Conservation (phyloP, 768 basidiomycete species). For the Imleria badia region DNA sequence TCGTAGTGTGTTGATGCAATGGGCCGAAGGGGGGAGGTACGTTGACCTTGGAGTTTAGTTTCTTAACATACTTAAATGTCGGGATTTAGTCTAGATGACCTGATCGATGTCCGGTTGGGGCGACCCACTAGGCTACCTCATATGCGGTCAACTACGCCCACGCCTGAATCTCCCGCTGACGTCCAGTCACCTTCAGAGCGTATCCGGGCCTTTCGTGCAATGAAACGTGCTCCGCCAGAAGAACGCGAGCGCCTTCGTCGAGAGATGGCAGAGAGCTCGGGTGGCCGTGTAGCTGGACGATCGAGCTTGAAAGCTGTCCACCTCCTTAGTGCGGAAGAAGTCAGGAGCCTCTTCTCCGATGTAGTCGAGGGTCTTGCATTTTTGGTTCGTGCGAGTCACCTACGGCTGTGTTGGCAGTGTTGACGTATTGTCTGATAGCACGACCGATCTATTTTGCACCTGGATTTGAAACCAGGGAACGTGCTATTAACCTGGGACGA, state of each 20-base stretch:
- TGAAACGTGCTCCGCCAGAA: conserved; percentile 61
- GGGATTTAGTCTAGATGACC: conserved; percentile 66
- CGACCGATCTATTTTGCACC: conserved; percentile 80
- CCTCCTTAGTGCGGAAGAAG: conserved; percentile 81
- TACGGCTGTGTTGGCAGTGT: background rate
- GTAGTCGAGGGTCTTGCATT: conserved; percentile 86
- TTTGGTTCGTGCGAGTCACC: conserved; percentile 51
- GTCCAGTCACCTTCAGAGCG: conserved; percentile 63
- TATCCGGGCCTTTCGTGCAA: conserved; percentile 72
- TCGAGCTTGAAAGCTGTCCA: conserved; percentile 73
- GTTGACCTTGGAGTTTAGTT: background rate
- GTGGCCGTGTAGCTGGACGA: conserved; percentile 24
- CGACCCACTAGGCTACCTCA: conserved; percentile 46
- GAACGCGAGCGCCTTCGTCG: conserved; percentile 61
- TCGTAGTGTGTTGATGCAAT: conserved; percentile 83
- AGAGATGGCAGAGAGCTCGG: conserved; percentile 41
- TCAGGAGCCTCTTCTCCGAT: conserved; percentile 77
- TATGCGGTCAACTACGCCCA: conserved; percentile 33
- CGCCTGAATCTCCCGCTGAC: conserved; percentile 34
- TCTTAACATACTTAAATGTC: background rate
- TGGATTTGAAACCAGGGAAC: conserved; percentile 94
- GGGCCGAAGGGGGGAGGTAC: conserved; percentile 83
- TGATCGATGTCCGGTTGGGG: conserved; percentile 78
- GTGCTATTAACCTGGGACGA: conserved; percentile 92
- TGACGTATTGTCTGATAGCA: conserved; percentile 47